These are phyloP conservation scores for Penicillium sp. DNA, from an alignment of 2,329 filamentous ascomycete species.

Conservation along the genomic window DNA sequence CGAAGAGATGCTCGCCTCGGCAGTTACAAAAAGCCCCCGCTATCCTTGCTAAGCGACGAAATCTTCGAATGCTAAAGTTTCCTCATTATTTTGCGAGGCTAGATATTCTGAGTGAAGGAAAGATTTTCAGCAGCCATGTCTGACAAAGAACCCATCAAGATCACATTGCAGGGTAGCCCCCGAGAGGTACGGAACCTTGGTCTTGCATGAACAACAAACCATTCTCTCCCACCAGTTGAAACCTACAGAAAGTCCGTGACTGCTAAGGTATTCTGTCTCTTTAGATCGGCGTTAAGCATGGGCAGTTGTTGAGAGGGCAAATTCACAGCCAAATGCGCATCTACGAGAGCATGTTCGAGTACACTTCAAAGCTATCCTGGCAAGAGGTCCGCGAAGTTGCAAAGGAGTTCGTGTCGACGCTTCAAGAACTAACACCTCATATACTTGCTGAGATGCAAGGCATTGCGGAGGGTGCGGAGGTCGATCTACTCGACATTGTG, in stretches of 20 bases:
- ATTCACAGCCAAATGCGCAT: constrained; percentile 49
- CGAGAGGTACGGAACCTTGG: constrained; percentile 24
- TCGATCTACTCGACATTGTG: constrained; percentile 54
- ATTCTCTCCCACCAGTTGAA: neutral
- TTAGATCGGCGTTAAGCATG: constrained; percentile 55
- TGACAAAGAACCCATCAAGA: constrained; percentile 21
- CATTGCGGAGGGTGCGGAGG: constrained; percentile 54
- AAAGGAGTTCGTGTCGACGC: constrained; percentile 48
- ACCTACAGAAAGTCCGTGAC: too few species aligned
- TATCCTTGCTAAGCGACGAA: neutral
- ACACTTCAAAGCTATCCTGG: constrained; percentile 52
- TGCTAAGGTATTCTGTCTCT: neutral
- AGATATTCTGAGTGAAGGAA: neutral
- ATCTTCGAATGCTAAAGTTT: too few species aligned
- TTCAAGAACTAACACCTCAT: constrained; percentile 41
- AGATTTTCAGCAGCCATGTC: constrained; percentile 48
- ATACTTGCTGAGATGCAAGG: constrained; percentile 53
- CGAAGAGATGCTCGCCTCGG: constrained; percentile 10
- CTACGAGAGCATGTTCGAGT: constrained; percentile 51
- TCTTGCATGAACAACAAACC: neutral
- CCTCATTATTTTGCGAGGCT: neutral
- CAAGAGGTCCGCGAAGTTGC: constrained; percentile 48
- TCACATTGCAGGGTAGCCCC: constrained; percentile 28
- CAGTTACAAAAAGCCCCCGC: neutral
- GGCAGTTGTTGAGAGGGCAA: constrained; percentile 40